Conservation (phyloP, 2,329 filamentous ascomycete genomes). For the Trichocomaceae sp. region DNA sequence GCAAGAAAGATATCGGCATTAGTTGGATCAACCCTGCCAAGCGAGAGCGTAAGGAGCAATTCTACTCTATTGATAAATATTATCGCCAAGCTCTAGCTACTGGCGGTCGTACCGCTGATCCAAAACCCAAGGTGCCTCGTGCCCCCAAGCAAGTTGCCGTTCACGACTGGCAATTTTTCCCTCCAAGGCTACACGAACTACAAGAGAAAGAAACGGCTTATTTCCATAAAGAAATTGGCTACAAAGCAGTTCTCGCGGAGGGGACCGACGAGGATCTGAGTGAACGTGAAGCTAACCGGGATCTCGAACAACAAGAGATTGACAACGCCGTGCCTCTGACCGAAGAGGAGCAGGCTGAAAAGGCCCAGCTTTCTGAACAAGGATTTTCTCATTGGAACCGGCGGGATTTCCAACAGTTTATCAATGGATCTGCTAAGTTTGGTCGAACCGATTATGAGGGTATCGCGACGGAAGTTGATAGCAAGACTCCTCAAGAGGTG, state of each 20-base stretch:
- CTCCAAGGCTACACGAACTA: conserved; percentile 71
- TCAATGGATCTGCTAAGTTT: conserved; percentile 90
- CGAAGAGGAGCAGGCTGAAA: conserved; percentile 82
- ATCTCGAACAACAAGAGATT: conserved; percentile 83
- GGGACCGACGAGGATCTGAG: conserved; percentile 81
- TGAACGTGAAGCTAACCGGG: conserved; percentile 79
- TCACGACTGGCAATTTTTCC: conserved; percentile 98
- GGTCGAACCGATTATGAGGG: conserved; percentile 77
- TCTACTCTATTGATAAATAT: conserved; percentile 98
- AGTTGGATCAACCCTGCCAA: conserved; percentile 98
- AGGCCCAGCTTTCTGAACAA: conserved; percentile 70
- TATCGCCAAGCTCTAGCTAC: conserved; percentile 87
- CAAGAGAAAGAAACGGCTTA: conserved; percentile 95
- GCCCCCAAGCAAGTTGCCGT: conserved; percentile 87
- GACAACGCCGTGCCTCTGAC: conserved; percentile 84
- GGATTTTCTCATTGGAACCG: conserved; percentile 95
- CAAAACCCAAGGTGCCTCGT: conserved; percentile 91
- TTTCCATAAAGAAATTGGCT: conserved; percentile 92
- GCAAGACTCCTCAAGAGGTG: conserved; percentile 78
- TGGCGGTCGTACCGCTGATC: conserved; percentile 68
- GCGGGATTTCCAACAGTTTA: conserved; percentile 95
- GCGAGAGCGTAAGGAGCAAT: conserved; percentile 95
- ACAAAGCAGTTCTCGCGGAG: conserved; percentile 85
- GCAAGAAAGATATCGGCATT: conserved; percentile 86
- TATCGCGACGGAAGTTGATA: conserved; percentile 85